Base-by-base conservation (phyloP, 2,329 filamentous ascomycete genomes). In the Immersiporthe knoxdaviesiana region DNA sequence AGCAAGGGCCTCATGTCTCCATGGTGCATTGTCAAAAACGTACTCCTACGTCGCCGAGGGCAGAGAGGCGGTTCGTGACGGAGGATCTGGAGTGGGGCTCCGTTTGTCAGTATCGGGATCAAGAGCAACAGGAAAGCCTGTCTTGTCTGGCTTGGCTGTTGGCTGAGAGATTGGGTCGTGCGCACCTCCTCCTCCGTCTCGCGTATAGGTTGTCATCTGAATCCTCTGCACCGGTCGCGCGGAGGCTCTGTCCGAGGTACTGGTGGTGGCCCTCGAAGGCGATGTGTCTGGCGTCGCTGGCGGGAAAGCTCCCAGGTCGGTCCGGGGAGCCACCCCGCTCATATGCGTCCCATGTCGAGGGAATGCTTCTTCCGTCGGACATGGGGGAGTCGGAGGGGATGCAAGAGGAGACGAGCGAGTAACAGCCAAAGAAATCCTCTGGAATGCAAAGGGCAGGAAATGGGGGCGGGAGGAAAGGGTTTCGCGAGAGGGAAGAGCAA, bases 41-140 rank as follows among this genome's bases (percentile, higher is more conserved):
- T 62, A 62, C 59, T 44, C 95, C 96, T 62, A 92, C 90, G 71
- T 97, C 90, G 73, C 86, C 84, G 66, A 91, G 77, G 66, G 84
- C 83, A 35, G 86, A 81, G 47, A 92, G 79, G 44, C 84, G 84
- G 72, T 86, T 83, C 41, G 84, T 85, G 52, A 88, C 81, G 8
- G 88, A 90, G n/a, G 87, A 87, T 70, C 88, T 89, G 71, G 27
- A 61, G 32, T 27, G 54, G 65, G 21, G 7, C 8, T 16, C 3
- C n/a, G n/a, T n/a, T 39, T 56, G 35, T 67, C 30, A 68, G 65
- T 61, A 16, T 18, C n/a, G 32, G 16, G 30, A 10, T 41, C 21
- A n/a, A 39, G n/a, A 39, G 21, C 32, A 60, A 18, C 10, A 11
- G 2, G 10, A 39, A 11, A 39, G 37, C 37, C 37, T 8, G 32